These are phyloP conservation scores for Lotmaria passim DNA, from an alignment of 208 protist species.

Conservation along the genomic window DNA sequence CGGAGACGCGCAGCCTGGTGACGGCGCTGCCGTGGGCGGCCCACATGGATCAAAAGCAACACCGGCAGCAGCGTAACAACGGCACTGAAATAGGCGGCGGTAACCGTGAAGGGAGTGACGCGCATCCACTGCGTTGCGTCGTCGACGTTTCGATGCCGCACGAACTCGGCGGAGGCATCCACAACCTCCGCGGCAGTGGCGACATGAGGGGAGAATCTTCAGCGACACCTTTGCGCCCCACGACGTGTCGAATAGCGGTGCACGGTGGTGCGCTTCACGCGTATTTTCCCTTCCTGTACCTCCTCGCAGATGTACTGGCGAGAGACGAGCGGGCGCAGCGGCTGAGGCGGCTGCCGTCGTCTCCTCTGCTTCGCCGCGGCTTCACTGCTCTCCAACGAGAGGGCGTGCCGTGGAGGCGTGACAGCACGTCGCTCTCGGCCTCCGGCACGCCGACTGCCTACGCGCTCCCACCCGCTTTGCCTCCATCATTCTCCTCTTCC, in stretches of 20 bases:
- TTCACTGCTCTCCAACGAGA: conserved; percentile 9
- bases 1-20: conserved; percentile 21
- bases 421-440: neutral
- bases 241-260: conserved; percentile 9
- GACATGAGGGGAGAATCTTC: too few relatives aligned
- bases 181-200: neutral
- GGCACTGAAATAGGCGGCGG: too few relatives aligned
- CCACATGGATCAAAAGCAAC: too few relatives aligned
- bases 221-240: neutral
- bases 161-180: neutral
- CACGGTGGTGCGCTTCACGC: conserved; percentile 27
- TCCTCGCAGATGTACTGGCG: neutral
- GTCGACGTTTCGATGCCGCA: conserved; percentile 5
- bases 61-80: too few relatives aligned
- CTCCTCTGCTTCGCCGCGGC: conserved; percentile 23
- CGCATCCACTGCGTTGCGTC: conserved; percentile 11
- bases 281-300: conserved; percentile 35
- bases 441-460: neutral
- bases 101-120: too few relatives aligned
- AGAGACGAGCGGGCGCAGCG: conserved; percentile 18
- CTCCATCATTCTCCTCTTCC: neutral
- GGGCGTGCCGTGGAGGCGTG: neutral
- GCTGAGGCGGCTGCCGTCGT: conserved; percentile 16
- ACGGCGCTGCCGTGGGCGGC: conserved; percentile 15
- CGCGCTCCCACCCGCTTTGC: neutral